Evolutionary conservation across 2,329 filamentous ascomycete species (phyloP).

Genomic region (Colletotrichum noveboracense): DNA sequence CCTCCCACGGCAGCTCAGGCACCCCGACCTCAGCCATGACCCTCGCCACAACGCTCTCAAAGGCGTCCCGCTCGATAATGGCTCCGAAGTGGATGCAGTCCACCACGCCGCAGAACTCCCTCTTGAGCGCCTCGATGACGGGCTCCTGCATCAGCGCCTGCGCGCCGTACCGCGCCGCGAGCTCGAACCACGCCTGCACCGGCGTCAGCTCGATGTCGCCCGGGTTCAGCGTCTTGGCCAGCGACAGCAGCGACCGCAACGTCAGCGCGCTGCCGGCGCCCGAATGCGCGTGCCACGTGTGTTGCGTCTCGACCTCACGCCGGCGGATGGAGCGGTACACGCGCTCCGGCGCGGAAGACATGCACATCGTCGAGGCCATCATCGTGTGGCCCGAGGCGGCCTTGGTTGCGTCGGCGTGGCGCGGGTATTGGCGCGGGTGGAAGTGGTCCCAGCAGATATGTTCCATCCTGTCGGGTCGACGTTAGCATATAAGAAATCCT

Average conservation of each 20-base stretch:
- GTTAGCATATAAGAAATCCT: not conserved
- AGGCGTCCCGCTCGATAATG: constrained; percentile 48
- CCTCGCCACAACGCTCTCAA: constrained; percentile 49
- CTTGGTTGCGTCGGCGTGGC: constrained; percentile 34
- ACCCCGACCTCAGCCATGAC: constrained; percentile 37
- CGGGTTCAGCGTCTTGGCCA: constrained; percentile 50
- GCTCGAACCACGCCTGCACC: constrained; percentile 61
- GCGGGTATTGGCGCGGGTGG: constrained; percentile 42
- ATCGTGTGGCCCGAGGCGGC: constrained; percentile 45
- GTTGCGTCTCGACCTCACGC: not conserved
- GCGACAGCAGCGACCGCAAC: constrained; percentile 46
- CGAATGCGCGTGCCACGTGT: constrained; percentile 34
- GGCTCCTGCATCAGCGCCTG: constrained; percentile 38
- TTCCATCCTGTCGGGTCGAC: constrained; percentile 47
- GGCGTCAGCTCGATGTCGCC: constrained; percentile 51
- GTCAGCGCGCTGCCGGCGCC: constrained; percentile 39
- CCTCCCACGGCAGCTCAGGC: not conserved
- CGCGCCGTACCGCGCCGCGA: constrained; percentile 45
- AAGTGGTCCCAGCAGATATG: constrained; percentile 60
- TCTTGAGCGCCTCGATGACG: constrained; percentile 41
- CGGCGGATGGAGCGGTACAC: constrained; percentile 30
- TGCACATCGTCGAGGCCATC: constrained; percentile 48
- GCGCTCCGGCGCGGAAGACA: constrained; percentile 41
- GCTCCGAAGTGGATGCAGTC: constrained; percentile 55
- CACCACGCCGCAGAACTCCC: constrained; percentile 47